Conservation (phyloP, 164 flowering plant species). For the Nymphaea thermarum region DNA sequence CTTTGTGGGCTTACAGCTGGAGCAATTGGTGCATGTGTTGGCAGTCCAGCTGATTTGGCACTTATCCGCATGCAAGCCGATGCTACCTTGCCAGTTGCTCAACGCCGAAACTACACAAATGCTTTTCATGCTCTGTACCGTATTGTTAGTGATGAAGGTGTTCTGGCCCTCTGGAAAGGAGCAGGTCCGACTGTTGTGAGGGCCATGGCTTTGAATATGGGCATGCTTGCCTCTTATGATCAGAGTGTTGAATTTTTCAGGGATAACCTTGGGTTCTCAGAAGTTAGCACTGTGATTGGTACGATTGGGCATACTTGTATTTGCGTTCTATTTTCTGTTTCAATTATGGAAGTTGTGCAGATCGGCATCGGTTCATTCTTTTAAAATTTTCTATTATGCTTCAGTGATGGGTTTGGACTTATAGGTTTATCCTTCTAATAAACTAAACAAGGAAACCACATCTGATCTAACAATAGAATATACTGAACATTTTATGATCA, state of each 20-base stretch:
- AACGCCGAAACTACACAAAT: constrained; percentile 71
- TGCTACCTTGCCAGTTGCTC: constrained; percentile 77
- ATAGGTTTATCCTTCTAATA: too few species aligned
- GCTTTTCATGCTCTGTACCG: constrained; percentile 91
- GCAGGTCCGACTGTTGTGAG: constrained; percentile 96
- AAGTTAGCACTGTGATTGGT: constrained; percentile 75
- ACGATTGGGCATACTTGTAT: not conserved
- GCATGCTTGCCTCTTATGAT: constrained; percentile 97
- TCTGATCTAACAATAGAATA: too few species aligned
- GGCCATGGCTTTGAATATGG: constrained; percentile 96
- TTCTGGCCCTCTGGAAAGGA: constrained; percentile 91
- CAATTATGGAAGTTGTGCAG: not conserved
- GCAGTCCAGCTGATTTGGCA: constrained; percentile 94
- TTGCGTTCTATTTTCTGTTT: not conserved
- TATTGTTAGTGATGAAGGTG: constrained; percentile 77
- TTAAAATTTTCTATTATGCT: too few species aligned
- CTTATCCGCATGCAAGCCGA: constrained; percentile 98
- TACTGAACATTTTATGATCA: too few species aligned
- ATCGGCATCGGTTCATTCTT: too few species aligned
- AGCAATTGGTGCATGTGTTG: constrained; percentile 86
- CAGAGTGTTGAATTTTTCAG: constrained; percentile 78
- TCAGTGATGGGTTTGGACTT: too few species aligned
- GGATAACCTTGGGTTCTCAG: constrained; percentile 70
- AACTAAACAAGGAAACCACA: too few species aligned
- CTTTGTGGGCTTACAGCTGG: constrained; percentile 94